phyloP scores from a whole-genome alignment of 371 early-diverging fungal species.

The Mortierella sp. region DNA sequence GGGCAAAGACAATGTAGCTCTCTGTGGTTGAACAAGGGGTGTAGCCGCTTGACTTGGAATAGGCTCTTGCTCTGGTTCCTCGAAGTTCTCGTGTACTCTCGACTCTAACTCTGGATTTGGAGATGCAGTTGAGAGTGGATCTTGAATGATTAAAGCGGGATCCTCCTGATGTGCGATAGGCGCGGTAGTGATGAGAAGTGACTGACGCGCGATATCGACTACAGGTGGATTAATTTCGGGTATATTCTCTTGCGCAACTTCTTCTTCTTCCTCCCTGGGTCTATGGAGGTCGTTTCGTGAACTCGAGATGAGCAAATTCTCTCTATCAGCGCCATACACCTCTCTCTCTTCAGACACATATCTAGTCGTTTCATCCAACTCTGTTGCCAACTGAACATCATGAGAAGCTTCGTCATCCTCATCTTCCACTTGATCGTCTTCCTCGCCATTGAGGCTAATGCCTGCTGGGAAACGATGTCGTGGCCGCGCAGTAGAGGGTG shows the following conservation, averaged over 20 bases:
- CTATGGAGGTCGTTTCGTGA: not conserved
- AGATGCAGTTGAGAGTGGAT: slow-evolving; percentile 25
- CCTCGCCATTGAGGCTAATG: slow-evolving; percentile 23
- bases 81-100: not conserved
- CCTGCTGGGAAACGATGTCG: slow-evolving; percentile 49
- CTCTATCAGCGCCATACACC: not conserved
- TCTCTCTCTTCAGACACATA: not conserved
- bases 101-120: not conserved
- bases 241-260: not conserved
- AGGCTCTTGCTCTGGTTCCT: slow-evolving; percentile 5
- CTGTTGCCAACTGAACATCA: not conserved
- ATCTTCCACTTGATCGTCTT: slow-evolving; percentile 22
- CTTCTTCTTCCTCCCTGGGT: not conserved
- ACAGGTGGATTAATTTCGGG: not conserved
- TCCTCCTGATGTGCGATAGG: not conserved
- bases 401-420: not conserved
- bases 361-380: not conserved
- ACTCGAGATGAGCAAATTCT: not conserved
- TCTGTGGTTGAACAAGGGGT: slow-evolving; percentile 18
- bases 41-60: not conserved
- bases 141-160: slow-evolving; percentile 9
- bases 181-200: not conserved
- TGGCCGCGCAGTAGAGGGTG: slow-evolving; percentile 52
- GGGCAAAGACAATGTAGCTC: slow-evolving; percentile 26
- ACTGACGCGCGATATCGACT: not conserved